Percentiles rank a stretch among this genome's conserved stretches.
These are phyloP conservation scores for Amanita bisporigera DNA, from an alignment of 1,284 basidiomycete genomes.

Conservation along the genomic window DNA sequence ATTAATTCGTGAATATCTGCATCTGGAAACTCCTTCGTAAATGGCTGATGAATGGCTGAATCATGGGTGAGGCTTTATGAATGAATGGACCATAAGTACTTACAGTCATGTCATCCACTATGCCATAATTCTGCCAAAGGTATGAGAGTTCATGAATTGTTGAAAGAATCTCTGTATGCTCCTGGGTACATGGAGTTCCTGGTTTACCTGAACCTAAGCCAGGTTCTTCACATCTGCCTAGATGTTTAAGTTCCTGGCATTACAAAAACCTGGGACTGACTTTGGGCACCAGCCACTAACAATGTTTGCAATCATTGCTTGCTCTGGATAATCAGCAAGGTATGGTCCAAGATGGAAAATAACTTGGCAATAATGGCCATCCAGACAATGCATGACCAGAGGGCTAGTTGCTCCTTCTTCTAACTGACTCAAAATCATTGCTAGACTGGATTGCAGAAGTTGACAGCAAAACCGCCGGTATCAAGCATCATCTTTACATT, in stretches of 20 bases:
- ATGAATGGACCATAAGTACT: slow-evolving; percentile 9
- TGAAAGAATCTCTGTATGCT: slow-evolving; percentile 33
- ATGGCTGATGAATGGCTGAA: slow-evolving; percentile 40
- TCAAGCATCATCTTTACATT: slow-evolving; percentile 19
- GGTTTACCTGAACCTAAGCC: slow-evolving; percentile 25
- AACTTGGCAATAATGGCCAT: slow-evolving; percentile 42
- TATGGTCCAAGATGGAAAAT: slow-evolving; percentile 42
- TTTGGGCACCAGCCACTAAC: slow-evolving; percentile 42
- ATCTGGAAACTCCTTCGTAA: slow-evolving; percentile 42
- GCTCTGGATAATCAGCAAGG: slow-evolving; percentile 48
- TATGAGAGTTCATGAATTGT: slow-evolving; percentile 13
- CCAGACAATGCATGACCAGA: slow-evolving; percentile 31
- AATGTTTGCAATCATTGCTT: slow-evolving; percentile 36
- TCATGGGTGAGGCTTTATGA: not conserved
- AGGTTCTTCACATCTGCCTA: slow-evolving; percentile 33
- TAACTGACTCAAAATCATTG: slow-evolving; percentile 26
- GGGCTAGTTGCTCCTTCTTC: slow-evolving; percentile 35
- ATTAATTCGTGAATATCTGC: not conserved
- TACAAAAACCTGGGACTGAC: slow-evolving; percentile 27
- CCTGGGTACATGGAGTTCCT: slow-evolving; percentile 23
- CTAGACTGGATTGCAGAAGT: slow-evolving; percentile 33
- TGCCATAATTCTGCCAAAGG: slow-evolving; percentile 42
- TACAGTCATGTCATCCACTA: slow-evolving; percentile 32
- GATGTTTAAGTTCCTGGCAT: slow-evolving; percentile 1
- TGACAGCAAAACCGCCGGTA: slow-evolving; percentile 37